Evolutionary conservation across 106 monocot genomes (phyloP).

Genomic region (Acorus gramineus): DNA sequence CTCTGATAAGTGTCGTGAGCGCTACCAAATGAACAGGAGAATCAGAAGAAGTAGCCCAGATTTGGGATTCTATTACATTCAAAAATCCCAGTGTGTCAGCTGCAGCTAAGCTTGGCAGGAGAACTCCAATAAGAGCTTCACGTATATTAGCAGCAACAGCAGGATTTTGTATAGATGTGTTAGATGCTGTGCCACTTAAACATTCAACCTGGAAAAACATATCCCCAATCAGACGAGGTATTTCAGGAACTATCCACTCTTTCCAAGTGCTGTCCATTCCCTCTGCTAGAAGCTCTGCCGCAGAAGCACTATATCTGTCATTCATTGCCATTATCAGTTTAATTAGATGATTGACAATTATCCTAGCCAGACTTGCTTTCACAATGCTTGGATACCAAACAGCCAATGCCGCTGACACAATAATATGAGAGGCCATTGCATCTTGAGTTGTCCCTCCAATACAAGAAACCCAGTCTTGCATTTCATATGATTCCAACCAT

Average conservation of each 20-base stretch:
- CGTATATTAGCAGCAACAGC: conserved; percentile 41
- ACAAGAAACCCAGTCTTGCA: conserved; percentile 80
- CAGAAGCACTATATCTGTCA: conserved; percentile 84
- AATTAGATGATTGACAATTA: conserved; percentile 59
- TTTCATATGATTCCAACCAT: conserved; percentile 88
- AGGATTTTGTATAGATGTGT: conserved; percentile 27
- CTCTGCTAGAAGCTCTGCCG: conserved; percentile 94
- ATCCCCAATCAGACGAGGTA: conserved; percentile 58
- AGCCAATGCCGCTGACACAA: conserved; percentile 84
- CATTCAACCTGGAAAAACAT: conserved; percentile 96
- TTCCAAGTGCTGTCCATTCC: conserved; percentile 95
- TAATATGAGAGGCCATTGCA: conserved; percentile 76
- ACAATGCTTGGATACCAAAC: conserved; percentile 99
- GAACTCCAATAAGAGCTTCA: conserved; percentile 68
- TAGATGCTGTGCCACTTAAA: conserved; percentile 32
- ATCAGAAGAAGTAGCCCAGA: conserved; percentile 90
- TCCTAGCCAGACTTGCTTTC: conserved; percentile 42
- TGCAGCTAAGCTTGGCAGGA: conserved; percentile 88
- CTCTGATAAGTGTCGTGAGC: conserved; percentile 68
- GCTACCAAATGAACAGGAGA: conserved; percentile 79
- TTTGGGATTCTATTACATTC: conserved; percentile 72
- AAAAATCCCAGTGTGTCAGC: conserved; percentile 76
- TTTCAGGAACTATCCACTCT: conserved; percentile 48
- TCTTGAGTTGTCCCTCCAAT: conserved; percentile 82
- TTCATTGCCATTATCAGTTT: conserved; percentile 91